Base-by-base conservation (phyloP, 495 filamentous ascomycete species). In the Sphaerosporella brunnea region DNA sequence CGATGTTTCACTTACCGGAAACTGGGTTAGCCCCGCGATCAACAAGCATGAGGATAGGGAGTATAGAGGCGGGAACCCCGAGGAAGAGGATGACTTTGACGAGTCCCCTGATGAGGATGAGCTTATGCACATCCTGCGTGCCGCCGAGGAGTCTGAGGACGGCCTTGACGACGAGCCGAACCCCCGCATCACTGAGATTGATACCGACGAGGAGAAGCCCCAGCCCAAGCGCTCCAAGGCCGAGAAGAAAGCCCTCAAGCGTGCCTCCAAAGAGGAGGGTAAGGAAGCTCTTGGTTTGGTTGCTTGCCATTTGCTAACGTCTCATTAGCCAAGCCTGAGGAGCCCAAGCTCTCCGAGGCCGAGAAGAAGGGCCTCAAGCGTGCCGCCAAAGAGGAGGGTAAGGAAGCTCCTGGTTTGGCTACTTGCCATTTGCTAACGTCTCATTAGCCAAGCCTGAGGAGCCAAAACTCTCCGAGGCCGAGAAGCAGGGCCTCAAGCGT, bases 1-100 rank as follows among this genome's bases (percentile, higher is more conserved):
- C 69, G 73, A 78, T 47, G 69, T 99, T 54, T 86, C 77, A 68
- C 73, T 99, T 24, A 96, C 88, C 43, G 90, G 90, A 56, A 99
- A 99, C 72, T 95, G 93, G 63, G 74, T 96, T 44, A 67, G 80
- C 51, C 66, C 71, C 44, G 61, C 70, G 23, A 71, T 77, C 53
- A 70, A 72, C 38, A 59, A 64, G 42, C 66, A 66, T 45, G 59
- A 64, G 34, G 61, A 73, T 25, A 67, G 70, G 47, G 72, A 77
- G 32, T 68, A 73, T 21, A 70, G 79, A 13, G 78, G 81, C 8
- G 72, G 77, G 7, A 75, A 79, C 4, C 75, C 79, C 28, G 75
- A 80, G 3, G 77, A 78, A 51, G 67, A 68, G 36, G 43, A 46
- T 8, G 45, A 48, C 23, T 92, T 92, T 53, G 84, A 90, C 53